Base-by-base conservation (phyloP, 352 stramenopile genomes). In the Globisporangium parvum region DNA sequence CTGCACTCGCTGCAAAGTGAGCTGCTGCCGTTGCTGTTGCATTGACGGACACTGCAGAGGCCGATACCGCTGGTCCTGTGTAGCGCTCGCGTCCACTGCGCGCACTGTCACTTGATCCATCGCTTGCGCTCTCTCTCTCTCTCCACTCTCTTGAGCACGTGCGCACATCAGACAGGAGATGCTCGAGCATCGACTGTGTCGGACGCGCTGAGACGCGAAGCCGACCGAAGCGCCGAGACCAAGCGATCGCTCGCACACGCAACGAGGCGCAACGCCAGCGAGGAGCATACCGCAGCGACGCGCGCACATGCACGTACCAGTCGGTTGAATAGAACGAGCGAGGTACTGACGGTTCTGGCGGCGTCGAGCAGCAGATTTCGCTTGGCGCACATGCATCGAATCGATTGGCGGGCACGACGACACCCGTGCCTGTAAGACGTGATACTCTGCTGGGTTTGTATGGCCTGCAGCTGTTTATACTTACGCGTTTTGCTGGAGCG, bases 311-410 rank as follows among this genome's bases (percentile, higher is more conserved):
- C 62, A 88, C 80, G 74, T 87, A 91, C 80, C 80, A 88, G 78
- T 91, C 63, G 80, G 73, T 88, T 82, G 76, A 88, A 91, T 85
- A 77, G 78, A 86, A 88, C 77, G 77, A 91, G 77, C 80, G 80
- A 88, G 74, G 77, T 77, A 91, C 80, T 91, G 80, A 90, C 81
- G 73, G 75, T 73, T 69, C 77, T 62, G 68, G 66, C 70, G 63
- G 53, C 62, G 71, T 69, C 67, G 68, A 45, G 56, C 45, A 53
- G 46, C 56, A 33, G 53, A 57, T 61, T 51, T 42, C 41, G 53
- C 50, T 66, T 41, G 55, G 56, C 62, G 63, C 64, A 63, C 66
- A 73, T 67, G 41, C 53, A 66, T 65, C 75, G 69, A 87, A 89
- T 89, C 75, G 79, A 79, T 87, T 89, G 79, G 79, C 72, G 64